phyloP scores from a whole-genome alignment of 352 stramenopile species.

The Globisporangium emineosum region DNA sequence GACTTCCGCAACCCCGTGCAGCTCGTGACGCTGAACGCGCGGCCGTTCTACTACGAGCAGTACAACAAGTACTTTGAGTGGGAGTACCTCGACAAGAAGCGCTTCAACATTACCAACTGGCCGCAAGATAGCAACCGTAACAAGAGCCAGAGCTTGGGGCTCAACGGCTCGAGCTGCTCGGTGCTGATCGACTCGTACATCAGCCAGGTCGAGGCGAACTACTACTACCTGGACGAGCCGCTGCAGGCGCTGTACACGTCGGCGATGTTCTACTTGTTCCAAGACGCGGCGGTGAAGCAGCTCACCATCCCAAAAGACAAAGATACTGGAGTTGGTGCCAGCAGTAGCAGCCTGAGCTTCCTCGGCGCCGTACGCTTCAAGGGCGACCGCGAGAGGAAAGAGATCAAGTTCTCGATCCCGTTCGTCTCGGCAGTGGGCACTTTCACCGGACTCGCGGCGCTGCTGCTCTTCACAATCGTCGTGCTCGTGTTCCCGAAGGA shows the following conservation, averaged over 20 bases:
- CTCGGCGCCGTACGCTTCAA: not conserved
- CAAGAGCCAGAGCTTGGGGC: not conserved
- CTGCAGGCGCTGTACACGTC: slow-evolving; percentile 48
- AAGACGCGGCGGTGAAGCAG: slow-evolving; percentile 19
- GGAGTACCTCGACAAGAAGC: not conserved
- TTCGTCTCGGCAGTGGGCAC: not conserved
- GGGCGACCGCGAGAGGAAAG: not conserved
- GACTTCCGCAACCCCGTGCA: not conserved
- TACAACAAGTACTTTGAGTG: not conserved
- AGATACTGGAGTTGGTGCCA: not conserved
- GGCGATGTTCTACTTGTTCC: slow-evolving; percentile 49
- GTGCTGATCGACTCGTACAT: slow-evolving; percentile 15
- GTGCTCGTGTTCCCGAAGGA: not conserved
- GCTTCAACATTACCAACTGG: not conserved
- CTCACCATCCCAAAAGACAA: not conserved
- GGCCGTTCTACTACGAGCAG: not conserved
- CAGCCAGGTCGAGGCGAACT: slow-evolving; percentile 35
- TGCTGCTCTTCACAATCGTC: not conserved
- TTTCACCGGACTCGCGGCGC: not conserved
- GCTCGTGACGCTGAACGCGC: not conserved
- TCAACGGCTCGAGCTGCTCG: not conserved
- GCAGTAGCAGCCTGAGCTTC: not conserved
- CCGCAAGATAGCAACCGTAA: not conserved
- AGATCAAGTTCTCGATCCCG: not conserved
- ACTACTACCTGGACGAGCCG: slow-evolving; percentile 40